Percentiles rank a stretch among this genome's conserved stretches.
These are phyloP conservation scores for Astrephomene gubernaculifera DNA, from an alignment of 139 green algal species.

Conservation along the genomic window DNA sequence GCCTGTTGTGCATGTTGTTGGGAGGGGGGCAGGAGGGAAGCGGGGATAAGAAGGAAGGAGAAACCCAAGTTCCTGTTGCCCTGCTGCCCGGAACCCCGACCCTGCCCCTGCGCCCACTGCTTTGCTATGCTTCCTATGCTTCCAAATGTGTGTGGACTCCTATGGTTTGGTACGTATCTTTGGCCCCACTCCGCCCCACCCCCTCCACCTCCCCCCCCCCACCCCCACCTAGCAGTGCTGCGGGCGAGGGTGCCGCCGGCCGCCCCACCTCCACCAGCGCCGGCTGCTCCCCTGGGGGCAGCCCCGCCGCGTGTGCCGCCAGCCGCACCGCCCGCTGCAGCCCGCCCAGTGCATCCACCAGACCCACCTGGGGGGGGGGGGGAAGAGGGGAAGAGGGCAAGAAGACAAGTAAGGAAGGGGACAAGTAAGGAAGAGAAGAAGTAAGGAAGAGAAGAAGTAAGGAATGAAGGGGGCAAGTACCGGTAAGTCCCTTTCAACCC, in stretches of 20 bases:
- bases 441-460: background rate
- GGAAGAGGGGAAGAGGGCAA: background rate
- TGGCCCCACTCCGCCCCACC: background rate
- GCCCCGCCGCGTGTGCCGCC: slow-evolving; percentile 80
- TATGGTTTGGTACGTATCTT: no score
- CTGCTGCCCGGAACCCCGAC: background rate
- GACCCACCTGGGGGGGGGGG: slow-evolving; percentile 8
- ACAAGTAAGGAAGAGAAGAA: background rate
- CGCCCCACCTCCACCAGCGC: slow-evolving; percentile 70
- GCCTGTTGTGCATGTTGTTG: background rate
- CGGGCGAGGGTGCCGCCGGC: slow-evolving; percentile 50
- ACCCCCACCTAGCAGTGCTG: slow-evolving; percentile 58
- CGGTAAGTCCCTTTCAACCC: background rate
- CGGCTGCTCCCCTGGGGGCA: slow-evolving; percentile 56
- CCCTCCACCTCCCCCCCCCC: background rate
- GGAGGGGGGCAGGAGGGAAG: background rate
- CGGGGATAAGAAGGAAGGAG: background rate
- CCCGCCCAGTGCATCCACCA: slow-evolving; percentile 92
- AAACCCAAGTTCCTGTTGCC: background rate
- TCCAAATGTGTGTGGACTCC: no score
- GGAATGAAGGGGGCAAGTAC: background rate
- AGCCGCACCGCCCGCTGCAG: slow-evolving; percentile 80
- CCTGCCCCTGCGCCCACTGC: background rate
- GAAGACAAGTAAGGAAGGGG: background rate
- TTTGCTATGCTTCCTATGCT: background rate